These are phyloP conservation scores for Skeletonema potamos DNA, from an alignment of 108 stramenopile genomes.

Conservation along the genomic window DNA sequence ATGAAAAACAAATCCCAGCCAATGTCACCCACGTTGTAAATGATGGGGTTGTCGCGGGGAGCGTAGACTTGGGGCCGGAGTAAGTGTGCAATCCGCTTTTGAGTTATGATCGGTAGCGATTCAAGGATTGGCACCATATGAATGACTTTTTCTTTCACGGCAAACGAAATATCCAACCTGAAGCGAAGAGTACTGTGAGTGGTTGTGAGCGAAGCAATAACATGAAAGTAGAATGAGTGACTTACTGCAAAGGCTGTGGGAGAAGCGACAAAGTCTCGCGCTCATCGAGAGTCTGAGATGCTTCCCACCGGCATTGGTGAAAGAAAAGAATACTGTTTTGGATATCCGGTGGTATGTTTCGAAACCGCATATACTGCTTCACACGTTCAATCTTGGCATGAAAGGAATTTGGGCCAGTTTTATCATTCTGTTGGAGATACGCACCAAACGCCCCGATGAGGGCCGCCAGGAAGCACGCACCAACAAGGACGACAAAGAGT, in stretches of 20 bases:
- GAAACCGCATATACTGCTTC: conserved; percentile 47
- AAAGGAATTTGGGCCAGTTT: conserved; percentile 44
- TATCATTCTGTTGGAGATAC: conserved; percentile 37
- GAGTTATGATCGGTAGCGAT: conserved; percentile 10
- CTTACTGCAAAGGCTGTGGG: conserved; percentile 49
- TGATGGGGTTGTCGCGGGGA: conserved; percentile 1
- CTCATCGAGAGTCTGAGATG: conserved; percentile 41
- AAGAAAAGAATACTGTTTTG: conserved; percentile 39
- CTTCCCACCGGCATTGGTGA: conserved; percentile 42
- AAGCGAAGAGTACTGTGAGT: too few relatives aligned
- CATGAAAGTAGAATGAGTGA: too few relatives aligned
- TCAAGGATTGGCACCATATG: conserved; percentile 36
- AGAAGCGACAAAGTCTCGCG: conserved; percentile 37
- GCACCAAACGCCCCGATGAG: conserved; percentile 44
- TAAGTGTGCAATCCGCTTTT: conserved; percentile 43
- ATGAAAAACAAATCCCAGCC: conserved; percentile 61
- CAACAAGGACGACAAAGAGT: conserved; percentile 36
- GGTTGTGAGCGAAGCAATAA: too few relatives aligned
- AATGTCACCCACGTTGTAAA: conserved; percentile 57
- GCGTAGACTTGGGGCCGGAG: conserved; percentile 36
- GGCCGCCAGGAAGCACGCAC: conserved; percentile 53
- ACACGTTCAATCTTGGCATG: conserved; percentile 45
- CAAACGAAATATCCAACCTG: conserved; percentile 51
- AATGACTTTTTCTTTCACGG: conserved; percentile 30
- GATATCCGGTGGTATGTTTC: conserved; percentile 37